These are phyloP conservation scores for Colletotrichum destructivum DNA, from an alignment of 2,329 filamentous ascomycete genomes.

Conservation along the genomic window DNA sequence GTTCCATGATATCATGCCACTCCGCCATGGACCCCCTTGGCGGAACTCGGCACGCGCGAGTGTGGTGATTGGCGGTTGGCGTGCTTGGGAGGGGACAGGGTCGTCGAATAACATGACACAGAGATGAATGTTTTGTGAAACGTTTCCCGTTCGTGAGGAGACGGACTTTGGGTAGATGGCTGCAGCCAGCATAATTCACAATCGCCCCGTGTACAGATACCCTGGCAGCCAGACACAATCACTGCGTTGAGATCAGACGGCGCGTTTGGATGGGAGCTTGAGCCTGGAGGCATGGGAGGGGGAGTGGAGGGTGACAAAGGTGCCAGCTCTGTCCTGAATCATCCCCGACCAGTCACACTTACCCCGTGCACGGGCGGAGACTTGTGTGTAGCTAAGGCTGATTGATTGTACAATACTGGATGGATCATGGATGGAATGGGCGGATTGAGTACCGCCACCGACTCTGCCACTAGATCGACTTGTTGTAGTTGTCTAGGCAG, in stretches of 20 bases:
- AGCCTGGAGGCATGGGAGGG: neutral
- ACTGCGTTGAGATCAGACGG: slow-evolving; percentile 30
- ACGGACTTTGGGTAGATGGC: slow-evolving; percentile 2
- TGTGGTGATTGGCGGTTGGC: slow-evolving; percentile 30
- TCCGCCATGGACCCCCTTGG: slow-evolving; percentile 31
- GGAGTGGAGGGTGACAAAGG: neutral
- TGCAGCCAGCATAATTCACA: neutral
- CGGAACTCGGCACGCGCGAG: slow-evolving; percentile 37
- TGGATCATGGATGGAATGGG: slow-evolving; percentile 1
- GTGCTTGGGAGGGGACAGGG: slow-evolving; percentile 23
- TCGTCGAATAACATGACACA: slow-evolving; percentile 33
- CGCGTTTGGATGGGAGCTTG: slow-evolving; percentile 7
- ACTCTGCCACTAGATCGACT: neutral
- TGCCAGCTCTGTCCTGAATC: slow-evolving; percentile 1
- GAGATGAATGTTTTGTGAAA: slow-evolving; percentile 41
- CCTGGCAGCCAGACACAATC: slow-evolving; percentile 7
- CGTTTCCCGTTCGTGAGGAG: slow-evolving; percentile 32
- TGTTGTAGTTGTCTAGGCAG: slow-evolving; percentile 32
- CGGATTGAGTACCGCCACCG: neutral
- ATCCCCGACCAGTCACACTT: slow-evolving; percentile 12
- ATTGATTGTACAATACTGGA: slow-evolving; percentile 17
- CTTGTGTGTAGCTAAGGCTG: slow-evolving; percentile 23
- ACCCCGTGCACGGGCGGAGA: slow-evolving; percentile 5
- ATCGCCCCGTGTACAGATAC: neutral
- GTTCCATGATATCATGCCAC: slow-evolving; percentile 41